Percentiles rank a stretch among this genome's conserved stretches.
These are phyloP conservation scores for Hemisphaericaspora xylofermentans DNA, from an alignment of 1,139 yeast genomes.

Conservation along the genomic window DNA sequence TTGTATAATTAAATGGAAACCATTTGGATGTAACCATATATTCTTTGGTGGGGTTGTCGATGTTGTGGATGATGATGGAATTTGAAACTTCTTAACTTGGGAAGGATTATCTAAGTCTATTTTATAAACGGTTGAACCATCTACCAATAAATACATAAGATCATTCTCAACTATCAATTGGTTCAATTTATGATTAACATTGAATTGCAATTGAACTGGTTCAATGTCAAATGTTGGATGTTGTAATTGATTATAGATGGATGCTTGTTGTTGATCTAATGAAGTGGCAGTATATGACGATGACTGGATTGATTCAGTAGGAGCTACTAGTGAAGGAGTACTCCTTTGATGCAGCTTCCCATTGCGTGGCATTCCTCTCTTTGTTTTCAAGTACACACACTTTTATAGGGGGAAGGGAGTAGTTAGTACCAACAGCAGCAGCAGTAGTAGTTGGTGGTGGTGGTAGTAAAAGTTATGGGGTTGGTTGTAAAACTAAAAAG, in stretches of 20 bases:
- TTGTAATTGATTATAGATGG: conserved; percentile 15
- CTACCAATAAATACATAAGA: conserved; percentile 34
- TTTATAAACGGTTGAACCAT: conserved; percentile 20
- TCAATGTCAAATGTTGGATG: conserved; percentile 37
- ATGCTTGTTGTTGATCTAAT: conserved; percentile 13
- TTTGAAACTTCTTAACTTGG: conserved; percentile 26
- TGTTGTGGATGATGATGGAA: conserved; percentile 21
- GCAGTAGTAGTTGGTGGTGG: too few species aligned
- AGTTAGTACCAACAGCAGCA: too few species aligned
- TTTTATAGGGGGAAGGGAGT: too few species aligned
- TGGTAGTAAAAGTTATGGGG: too few species aligned
- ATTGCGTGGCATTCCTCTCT: conserved; percentile 1
- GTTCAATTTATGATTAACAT: conserved; percentile 26
- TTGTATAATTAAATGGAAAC: conserved; percentile 35
- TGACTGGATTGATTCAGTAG: conserved; percentile 5
- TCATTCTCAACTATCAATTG: conserved; percentile 31
- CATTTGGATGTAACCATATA: conserved; percentile 43
- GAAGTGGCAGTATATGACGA: conserved; percentile 15
- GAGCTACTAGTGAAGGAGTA: conserved; percentile 2
- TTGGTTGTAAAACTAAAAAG: too few species aligned
- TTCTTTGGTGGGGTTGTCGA: conserved; percentile 19
- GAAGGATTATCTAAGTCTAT: conserved; percentile 43
- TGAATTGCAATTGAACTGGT: conserved; percentile 44
- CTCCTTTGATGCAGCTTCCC: neutral
- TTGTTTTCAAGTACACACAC: too few species aligned